phyloP scores from a whole-genome alignment of 768 basidiomycete genomes.

The Pleurotus tuoliensis region DNA sequence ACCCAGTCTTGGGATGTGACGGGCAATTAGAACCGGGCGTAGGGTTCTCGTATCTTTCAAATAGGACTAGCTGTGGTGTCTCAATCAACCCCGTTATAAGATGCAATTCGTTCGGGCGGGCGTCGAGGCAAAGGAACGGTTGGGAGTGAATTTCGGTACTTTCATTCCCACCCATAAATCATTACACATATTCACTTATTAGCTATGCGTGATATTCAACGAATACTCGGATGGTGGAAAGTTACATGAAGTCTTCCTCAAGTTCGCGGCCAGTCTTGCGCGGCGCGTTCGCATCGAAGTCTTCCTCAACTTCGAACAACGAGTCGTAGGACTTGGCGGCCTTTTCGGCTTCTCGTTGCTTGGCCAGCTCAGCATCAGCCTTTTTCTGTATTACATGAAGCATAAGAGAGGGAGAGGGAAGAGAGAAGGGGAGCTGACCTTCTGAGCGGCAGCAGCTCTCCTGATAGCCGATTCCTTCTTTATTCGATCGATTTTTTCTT shows the following conservation, averaged over 20 bases:
- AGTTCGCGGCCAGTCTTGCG: conserved; percentile 67
- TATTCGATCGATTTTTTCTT: conserved; percentile 77
- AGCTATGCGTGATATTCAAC: no score
- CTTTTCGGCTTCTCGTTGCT: conserved; percentile 80
- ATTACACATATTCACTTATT: no score
- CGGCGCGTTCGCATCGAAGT: conserved; percentile 35
- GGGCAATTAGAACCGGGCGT: neutral
- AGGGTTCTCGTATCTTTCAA: no score
- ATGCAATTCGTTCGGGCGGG: no score
- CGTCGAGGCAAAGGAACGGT: no score
- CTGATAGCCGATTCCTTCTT: conserved; percentile 70
- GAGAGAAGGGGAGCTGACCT: conserved; percentile 37
- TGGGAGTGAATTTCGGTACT: no score
- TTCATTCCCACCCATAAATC: no score
- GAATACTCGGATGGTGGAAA: neutral
- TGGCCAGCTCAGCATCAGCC: conserved; percentile 70
- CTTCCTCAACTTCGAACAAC: conserved; percentile 62
- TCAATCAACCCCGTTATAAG: no score
- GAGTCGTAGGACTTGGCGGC: conserved; percentile 83
- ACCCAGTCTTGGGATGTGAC: conserved; percentile 16
- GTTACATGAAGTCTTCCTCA: conserved; percentile 88
- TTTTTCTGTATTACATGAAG: conserved; percentile 52
- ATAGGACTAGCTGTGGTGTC: no score
- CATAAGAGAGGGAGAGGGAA: neutral
- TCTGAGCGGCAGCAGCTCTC: conserved; percentile 58